A percentile compares a stretch with the other conserved stretches of the same genome.
These are phyloP conservation scores for barrel medic (Medicago truncatula) DNA, from an alignment of 306 rosid genomes.

Conservation along the genomic window MtrunA17r5.0-ANR NC_053049.1:45520001-45520500, in stretches of 20 bases:
- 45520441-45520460: conserved; percentile 76
- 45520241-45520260: no score
- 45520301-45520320: neutral
- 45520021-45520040: conserved; percentile 73
- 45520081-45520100: conserved; percentile 59
- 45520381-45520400: conserved; percentile 61
- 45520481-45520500: conserved; percentile 75
- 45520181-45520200: neutral
- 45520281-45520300: no score
- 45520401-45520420: conserved; percentile 44
- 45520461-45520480: conserved; percentile 91
- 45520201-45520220: neutral
- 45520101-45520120: conserved; percentile 39
- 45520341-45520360: neutral
- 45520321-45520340: neutral
- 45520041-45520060: conserved; percentile 59
- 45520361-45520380: conserved; percentile 48
- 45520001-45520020: conserved; percentile 91
- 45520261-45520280: no score
- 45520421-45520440: conserved; percentile 58
- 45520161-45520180: neutral
- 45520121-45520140: neutral
- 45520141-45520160: no score
- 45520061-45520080: conserved; percentile 67
- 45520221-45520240: no score